A percentile compares a stretch with the other conserved stretches of the same genome.
Conservation (phyloP, 2,329 filamentous ascomycete genomes). For the Aureobasidium leucospermi region DNA sequence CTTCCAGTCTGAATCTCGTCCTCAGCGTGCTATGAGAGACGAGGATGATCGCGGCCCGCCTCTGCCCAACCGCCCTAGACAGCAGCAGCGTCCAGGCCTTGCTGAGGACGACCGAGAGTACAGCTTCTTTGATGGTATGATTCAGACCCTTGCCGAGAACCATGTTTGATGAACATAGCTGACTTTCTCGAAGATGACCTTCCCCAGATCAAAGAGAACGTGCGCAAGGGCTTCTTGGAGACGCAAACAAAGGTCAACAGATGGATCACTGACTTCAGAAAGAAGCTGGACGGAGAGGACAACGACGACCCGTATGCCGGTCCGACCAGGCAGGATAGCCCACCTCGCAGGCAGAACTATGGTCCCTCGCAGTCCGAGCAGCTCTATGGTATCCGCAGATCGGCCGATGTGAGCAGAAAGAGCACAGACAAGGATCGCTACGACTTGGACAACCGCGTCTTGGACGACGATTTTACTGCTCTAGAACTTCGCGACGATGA, state of each 20-base stretch:
- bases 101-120: constrained; percentile 62
- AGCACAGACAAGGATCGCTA: constrained; percentile 89
- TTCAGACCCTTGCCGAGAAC: neutral
- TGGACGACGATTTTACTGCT: constrained; percentile 78
- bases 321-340: constrained; percentile 20
- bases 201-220: constrained; percentile 83
- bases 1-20: constrained; percentile 47
- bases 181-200: constrained; percentile 62
- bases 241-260: constrained; percentile 88
- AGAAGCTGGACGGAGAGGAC: constrained; percentile 78
- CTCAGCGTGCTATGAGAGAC: constrained; percentile 30
- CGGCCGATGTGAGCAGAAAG: constrained; percentile 21
- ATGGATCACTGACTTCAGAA: constrained; percentile 87
- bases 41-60: constrained; percentile 28
- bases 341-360: constrained; percentile 31
- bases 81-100: constrained; percentile 24
- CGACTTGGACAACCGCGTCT: constrained; percentile 84
- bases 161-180: neutral
- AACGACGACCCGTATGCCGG: constrained; percentile 55
- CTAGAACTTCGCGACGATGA: constrained; percentile 58
- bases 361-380: constrained; percentile 31
- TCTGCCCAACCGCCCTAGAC: constrained; percentile 34
- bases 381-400: constrained; percentile 31
- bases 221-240: constrained; percentile 89
- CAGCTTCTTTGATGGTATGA: constrained; percentile 75